phyloP scores from a whole-genome alignment of 2,329 filamentous ascomycete species.

The Diatrype stigma region DNA sequence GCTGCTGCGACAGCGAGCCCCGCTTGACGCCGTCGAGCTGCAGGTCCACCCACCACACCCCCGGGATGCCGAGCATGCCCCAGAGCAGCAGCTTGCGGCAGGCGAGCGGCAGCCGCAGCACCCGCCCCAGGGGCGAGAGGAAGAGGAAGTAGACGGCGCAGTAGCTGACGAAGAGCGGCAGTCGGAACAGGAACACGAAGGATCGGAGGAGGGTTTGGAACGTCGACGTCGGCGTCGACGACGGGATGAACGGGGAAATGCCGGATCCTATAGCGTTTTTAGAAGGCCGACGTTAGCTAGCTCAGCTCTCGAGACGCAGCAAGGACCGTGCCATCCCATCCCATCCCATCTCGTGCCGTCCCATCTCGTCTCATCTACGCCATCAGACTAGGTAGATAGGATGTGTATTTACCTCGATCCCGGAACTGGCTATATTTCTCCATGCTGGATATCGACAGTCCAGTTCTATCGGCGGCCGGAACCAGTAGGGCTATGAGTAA shows the following conservation, averaged over 20 bases:
- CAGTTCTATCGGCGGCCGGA: too few relatives aligned
- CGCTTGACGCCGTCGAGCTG: slow-evolving; percentile 95
- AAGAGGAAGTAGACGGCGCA: slow-evolving; percentile 70
- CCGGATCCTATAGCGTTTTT: slow-evolving; percentile 65
- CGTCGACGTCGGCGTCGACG: slow-evolving; percentile 60
- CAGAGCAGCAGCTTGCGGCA: slow-evolving; percentile 82
- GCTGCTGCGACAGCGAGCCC: slow-evolving; percentile 76
- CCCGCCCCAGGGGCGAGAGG: slow-evolving; percentile 81
- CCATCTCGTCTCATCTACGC: not conserved
- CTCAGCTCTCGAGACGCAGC: too few relatives aligned
- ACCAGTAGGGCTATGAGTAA: too few relatives aligned
- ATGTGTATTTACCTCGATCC: slow-evolving; percentile 64
- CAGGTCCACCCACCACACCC: slow-evolving; percentile 98
- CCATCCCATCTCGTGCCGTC: too few relatives aligned
- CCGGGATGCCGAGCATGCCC: slow-evolving; percentile 81
- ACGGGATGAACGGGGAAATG: slow-evolving; percentile 91
- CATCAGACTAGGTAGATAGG: too few relatives aligned
- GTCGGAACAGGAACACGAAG: slow-evolving; percentile 73
- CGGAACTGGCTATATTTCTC: slow-evolving; percentile 94
- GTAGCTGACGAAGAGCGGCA: slow-evolving; percentile 71
- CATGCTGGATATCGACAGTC: slow-evolving; percentile 47
- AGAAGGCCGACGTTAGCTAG: too few relatives aligned
- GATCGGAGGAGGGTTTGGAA: slow-evolving; percentile 61
- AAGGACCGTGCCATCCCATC: too few relatives aligned
- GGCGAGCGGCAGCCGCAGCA: slow-evolving; percentile 60